Percentiles rank a stretch among this genome's conserved stretches.
Evolutionary conservation across 225 moss, liverwort and hornwort species (phyloP).

Genomic region (Bryum argenteum): DNA sequence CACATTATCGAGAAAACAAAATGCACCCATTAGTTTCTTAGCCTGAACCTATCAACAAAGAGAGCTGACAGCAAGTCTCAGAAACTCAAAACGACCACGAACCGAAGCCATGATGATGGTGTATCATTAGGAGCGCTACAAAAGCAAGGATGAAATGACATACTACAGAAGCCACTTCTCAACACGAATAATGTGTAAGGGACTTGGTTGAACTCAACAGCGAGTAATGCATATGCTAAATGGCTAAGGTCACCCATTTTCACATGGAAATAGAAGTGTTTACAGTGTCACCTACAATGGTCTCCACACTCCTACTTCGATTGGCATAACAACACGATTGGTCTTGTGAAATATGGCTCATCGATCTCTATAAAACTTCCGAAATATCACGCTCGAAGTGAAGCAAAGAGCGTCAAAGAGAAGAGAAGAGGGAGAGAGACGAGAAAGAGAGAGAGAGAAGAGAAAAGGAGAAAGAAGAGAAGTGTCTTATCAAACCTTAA

Average conservation of each 20-base stretch:
- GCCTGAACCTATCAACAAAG: constrained; percentile 1
- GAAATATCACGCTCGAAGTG: no score
- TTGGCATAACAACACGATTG: no score
- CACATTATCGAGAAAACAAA: constrained; percentile 8
- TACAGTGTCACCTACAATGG: not conserved
- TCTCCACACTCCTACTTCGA: no score
- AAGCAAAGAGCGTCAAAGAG: no score
- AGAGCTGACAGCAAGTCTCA: not conserved
- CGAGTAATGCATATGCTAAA: not conserved
- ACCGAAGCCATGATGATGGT: not conserved
- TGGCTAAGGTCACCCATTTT: not conserved
- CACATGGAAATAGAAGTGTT: not conserved
- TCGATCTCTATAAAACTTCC: no score
- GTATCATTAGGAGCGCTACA: not conserved
- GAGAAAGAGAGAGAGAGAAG: no score
- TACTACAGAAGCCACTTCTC: not conserved
- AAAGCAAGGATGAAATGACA: not conserved
- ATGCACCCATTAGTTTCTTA: not conserved
- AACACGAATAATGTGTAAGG: not conserved
- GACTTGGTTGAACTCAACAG: not conserved
- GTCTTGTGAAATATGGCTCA: no score
- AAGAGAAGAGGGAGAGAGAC: no score
- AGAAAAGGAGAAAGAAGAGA: no score
- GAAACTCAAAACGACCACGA: constrained; percentile 18
- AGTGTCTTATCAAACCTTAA: constrained; percentile 47